A percentile compares a stretch with the other conserved stretches of the same genome.
Evolutionary conservation across 768 basidiomycete species (phyloP).

Genomic region (Infundibulicybe gibba): DNA sequence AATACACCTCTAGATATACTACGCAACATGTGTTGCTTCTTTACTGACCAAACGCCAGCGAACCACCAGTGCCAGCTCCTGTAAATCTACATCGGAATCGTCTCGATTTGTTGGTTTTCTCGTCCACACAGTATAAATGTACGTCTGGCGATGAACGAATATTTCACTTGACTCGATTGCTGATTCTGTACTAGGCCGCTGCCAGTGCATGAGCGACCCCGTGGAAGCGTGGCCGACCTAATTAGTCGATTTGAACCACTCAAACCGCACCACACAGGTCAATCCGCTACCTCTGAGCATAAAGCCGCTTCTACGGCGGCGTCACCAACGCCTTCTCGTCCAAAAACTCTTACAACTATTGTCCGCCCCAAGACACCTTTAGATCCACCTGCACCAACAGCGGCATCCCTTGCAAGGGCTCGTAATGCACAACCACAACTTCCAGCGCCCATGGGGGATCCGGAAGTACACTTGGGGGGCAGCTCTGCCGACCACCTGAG

Average conservation of each 20-base stretch:
- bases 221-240: slow-evolving; percentile 84
- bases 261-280: slow-evolving; percentile 37
- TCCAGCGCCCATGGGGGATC: slow-evolving; percentile 50
- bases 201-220: slow-evolving; percentile 86
- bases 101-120: background rate
- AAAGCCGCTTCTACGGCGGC: slow-evolving; percentile 17
- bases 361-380: slow-evolving; percentile 62
- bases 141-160: no score
- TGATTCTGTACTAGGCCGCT: slow-evolving; percentile 53
- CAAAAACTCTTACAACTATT: slow-evolving; percentile 29
- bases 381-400: slow-evolving; percentile 78
- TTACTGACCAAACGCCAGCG: slow-evolving; percentile 8
- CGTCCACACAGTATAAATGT: no score
- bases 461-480: slow-evolving; percentile 47
- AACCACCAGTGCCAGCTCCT: slow-evolving; percentile 1
- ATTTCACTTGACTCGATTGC: no score
- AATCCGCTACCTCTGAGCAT: slow-evolving; percentile 30
- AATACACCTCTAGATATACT: no score
- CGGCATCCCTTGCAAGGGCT: slow-evolving; percentile 72
- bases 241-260: slow-evolving; percentile 77
- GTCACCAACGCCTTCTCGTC: slow-evolving; percentile 19
- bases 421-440: slow-evolving; percentile 47
- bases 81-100: slow-evolving; percentile 22
- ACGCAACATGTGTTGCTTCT: slow-evolving; percentile 7
- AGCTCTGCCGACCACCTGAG: slow-evolving; percentile 63